Percentiles rank a stretch among this genome's conserved stretches.
phyloP scores from a whole-genome alignment of 768 basidiomycete genomes.

The Mycena vitilis region DNA sequence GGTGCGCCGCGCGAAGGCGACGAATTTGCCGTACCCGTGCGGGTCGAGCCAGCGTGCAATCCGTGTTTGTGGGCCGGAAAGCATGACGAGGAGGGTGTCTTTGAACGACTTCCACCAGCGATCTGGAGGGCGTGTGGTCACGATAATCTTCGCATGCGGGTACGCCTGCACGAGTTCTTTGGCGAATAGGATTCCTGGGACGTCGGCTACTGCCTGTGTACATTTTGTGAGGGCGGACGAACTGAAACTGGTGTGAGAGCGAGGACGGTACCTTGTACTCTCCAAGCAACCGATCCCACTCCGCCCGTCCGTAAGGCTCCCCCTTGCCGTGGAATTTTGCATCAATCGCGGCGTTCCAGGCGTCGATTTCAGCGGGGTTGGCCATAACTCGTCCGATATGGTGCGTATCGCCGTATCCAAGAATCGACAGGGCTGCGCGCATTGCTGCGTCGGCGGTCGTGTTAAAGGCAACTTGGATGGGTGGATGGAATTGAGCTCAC shows the following conservation, averaged over 20 bases:
- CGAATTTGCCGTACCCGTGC: slow-evolving; percentile 18
- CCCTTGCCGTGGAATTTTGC: slow-evolving; percentile 10
- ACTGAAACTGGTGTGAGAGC: too few relatives aligned
- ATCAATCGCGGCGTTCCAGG: slow-evolving; percentile 26
- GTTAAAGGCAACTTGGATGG: not conserved
- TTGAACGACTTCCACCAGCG: slow-evolving; percentile 28
- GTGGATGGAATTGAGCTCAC: not conserved
- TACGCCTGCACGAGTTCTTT: slow-evolving; percentile 23
- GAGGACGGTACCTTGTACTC: slow-evolving; percentile 23
- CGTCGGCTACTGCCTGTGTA: slow-evolving; percentile 25
- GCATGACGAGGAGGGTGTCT: slow-evolving; percentile 30
- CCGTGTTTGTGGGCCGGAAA: not conserved
- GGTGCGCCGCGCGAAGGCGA: slow-evolving; percentile 31
- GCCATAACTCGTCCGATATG: slow-evolving; percentile 31
- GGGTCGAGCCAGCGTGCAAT: slow-evolving; percentile 31
- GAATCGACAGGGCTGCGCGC: slow-evolving; percentile 22
- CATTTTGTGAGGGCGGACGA: too few relatives aligned
- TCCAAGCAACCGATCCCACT: slow-evolving; percentile 28
- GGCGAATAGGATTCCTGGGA: slow-evolving; percentile 30
- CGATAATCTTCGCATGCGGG: slow-evolving; percentile 23
- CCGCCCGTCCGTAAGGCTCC: not conserved
- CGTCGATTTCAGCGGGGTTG: slow-evolving; percentile 18
- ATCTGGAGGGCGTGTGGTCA: slow-evolving; percentile 29
- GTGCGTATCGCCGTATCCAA: slow-evolving; percentile 28
- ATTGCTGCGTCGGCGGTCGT: slow-evolving; percentile 17